These are phyloP conservation scores for Chaetothyriales sp. DNA, from an alignment of 2,329 filamentous ascomycete species.

Conservation along the genomic window DNA sequence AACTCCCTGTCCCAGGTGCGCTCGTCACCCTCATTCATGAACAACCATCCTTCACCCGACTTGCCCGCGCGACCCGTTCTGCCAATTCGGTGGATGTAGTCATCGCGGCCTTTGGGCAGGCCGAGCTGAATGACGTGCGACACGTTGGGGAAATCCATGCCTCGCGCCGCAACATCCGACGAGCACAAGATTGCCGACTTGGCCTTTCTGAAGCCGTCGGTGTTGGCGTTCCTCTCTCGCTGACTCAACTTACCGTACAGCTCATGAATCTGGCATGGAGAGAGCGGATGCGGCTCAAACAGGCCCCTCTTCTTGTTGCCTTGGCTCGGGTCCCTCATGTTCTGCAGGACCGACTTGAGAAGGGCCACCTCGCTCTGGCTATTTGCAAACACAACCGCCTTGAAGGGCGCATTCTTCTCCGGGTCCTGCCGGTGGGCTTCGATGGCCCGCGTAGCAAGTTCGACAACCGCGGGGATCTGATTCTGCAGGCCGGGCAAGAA, in stretches of 20 bases:
- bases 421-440: constrained; percentile 27
- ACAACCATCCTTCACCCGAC: constrained; percentile 48
- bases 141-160: constrained; percentile 40
- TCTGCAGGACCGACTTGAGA: constrained; percentile 45
- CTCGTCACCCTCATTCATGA: constrained; percentile 45
- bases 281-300: constrained; percentile 60
- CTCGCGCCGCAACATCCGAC: constrained; percentile 33
- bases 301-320: constrained; percentile 6
- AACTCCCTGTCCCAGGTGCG: constrained; percentile 27
- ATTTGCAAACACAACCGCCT: constrained; percentile 88
- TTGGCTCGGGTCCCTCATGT: constrained; percentile 33
- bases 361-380: constrained; percentile 63
- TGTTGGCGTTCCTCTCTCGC: constrained; percentile 50
- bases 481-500: constrained; percentile 58
- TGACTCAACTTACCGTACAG: constrained; percentile 76
- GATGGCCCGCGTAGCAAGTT: constrained; percentile 50
- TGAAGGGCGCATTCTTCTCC: constrained; percentile 53
- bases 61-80: constrained; percentile 36
- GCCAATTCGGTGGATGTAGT: constrained; percentile 31
- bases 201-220: constrained; percentile 55
- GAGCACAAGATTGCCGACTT: constrained; percentile 39
- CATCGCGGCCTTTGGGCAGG: constrained; percentile 37
- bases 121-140: constrained; percentile 37
- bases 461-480: constrained; percentile 59
- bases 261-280: constrained; percentile 41